Evolutionary conservation across 2,329 filamentous ascomycete genomes (phyloP), one percentile per base, ranked within the genome.

Genomic region (Penicillium sp.): DNA sequence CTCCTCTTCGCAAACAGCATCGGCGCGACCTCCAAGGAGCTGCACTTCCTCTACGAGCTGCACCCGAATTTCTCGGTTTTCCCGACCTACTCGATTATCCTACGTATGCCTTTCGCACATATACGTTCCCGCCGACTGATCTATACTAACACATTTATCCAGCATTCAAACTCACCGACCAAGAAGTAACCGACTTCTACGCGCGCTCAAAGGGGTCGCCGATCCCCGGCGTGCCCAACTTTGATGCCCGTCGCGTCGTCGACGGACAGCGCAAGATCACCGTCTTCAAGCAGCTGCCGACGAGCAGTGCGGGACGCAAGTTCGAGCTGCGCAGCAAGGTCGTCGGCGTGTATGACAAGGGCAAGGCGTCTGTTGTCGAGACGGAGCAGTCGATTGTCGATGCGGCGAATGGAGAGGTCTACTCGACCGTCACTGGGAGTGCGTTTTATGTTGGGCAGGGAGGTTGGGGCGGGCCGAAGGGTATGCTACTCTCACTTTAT

Each of bases 31-130:
- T 85, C 85, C n/a, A 89, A 96, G 70, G 93, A 97, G 83, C 87
- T 97, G 73, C 92, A 97, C 75, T 96, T 94, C 75, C 88, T 97
- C 80, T 97, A 94, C 91, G 93, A 97, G 80, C 86, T 96, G 56
- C 90, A 97, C 76, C 92, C 93, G 50, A 85, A 91, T 62, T 97
- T 97, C 76, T 80, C 90, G 64, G 90, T 91, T 70, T 97, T 97
- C 78, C 93, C 93, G 19, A 96, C 93, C 48, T 96, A 96, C 77
- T 87, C 92, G 21, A 85, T 94, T 67, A 87, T 95, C 71, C 87
- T 96, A 48, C 88, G 21, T 21, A 21, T 21, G 21, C 21, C 21
- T 21, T 21, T 21, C 21, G 21, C 21, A 21, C 21, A 21, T 21
- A 21, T 21, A 21, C 21, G 21, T 21, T 21, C 21, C 21, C 21